phyloP scores from a whole-genome alignment of 2,329 filamentous ascomycete genomes.

The Fusarium buxicola region DNA sequence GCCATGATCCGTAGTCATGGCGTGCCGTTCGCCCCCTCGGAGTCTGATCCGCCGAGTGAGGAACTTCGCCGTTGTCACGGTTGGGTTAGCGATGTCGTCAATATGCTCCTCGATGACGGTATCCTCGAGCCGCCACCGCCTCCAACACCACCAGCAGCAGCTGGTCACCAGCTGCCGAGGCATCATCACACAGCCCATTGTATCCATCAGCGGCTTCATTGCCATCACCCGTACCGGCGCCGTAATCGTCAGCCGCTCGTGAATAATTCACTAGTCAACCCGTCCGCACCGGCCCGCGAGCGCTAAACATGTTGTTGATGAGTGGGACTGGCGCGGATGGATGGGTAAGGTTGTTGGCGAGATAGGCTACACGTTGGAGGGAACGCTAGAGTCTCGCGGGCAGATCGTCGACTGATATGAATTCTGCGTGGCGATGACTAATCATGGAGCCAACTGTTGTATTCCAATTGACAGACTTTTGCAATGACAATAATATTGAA shows the following conservation, averaged over 20 bases:
- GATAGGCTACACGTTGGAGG: background rate
- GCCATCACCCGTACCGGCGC: constrained; percentile 38
- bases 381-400: too few species aligned
- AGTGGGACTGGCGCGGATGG: background rate
- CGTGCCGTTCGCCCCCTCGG: background rate
- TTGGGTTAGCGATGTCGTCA: constrained; percentile 26
- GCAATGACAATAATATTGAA: constrained; percentile 10
- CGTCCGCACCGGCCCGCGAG: constrained; percentile 1
- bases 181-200: constrained; percentile 40
- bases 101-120: constrained; percentile 19
- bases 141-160: background rate
- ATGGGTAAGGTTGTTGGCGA: too few species aligned
- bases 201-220: constrained; percentile 38
- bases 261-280: background rate
- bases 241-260: constrained; percentile 13
- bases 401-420: too few species aligned
- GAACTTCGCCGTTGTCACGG: constrained; percentile 8
- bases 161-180: constrained; percentile 24
- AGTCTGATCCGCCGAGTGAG: constrained; percentile 1
- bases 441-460: constrained; percentile 13
- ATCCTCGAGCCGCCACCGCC: constrained; percentile 30
- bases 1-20: constrained; percentile 24
- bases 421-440: background rate
- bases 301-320: background rate
- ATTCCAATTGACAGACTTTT: constrained; percentile 35